Evolutionary conservation across 306 rosid species (phyloP).

Genomic region (Rosa multiflora): DNA sequence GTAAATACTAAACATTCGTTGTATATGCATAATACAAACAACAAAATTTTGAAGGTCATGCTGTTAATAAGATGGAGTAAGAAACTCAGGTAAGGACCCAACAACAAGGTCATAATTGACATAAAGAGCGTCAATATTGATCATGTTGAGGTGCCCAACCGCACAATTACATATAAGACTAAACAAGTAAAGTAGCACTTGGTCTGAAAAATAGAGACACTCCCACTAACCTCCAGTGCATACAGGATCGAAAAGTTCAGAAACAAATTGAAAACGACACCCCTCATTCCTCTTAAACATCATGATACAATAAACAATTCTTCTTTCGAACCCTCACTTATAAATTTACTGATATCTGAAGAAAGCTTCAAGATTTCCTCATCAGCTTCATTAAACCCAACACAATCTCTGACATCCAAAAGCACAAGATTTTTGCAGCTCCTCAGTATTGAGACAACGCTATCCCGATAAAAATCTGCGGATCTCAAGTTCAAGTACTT

Average conservation of each 20-base stretch:
- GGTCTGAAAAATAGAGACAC: background rate
- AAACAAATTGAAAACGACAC: background rate
- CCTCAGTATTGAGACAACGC: background rate
- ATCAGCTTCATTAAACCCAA: background rate
- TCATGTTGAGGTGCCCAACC: background rate
- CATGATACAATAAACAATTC: background rate
- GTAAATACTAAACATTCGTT: too few species aligned
- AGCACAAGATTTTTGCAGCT: background rate
- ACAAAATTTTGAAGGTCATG: background rate
- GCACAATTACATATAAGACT: background rate
- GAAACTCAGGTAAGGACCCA: background rate
- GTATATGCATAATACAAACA: background rate
- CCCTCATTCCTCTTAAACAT: background rate
- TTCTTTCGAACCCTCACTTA: background rate
- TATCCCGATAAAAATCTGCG: background rate
- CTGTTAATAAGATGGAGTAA: background rate
- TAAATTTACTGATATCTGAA: background rate
- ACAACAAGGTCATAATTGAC: background rate
- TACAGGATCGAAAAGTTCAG: background rate
- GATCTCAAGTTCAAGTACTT: background rate
- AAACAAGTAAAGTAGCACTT: background rate
- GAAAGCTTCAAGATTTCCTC: background rate
- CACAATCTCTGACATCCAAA: background rate
- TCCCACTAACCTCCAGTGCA: background rate
- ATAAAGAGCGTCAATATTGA: background rate